Evolutionary conservation across 176 grass and related monocot species (phyloP).

Genomic region (Elaeis guineensis): DNA sequence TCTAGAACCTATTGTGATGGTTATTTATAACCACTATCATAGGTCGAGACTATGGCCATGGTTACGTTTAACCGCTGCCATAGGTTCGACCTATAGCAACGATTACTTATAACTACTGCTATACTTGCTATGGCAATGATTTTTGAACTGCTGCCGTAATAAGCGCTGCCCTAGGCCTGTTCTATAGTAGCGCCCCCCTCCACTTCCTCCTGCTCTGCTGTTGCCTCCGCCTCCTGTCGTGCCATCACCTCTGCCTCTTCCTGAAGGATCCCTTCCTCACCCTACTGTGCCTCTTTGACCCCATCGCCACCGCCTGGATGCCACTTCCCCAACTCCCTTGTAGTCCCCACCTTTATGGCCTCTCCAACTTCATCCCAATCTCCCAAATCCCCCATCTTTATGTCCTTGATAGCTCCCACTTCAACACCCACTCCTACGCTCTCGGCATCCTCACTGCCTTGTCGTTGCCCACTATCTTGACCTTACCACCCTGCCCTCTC

Average conservation of each 20-base stretch:
- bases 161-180: too few species aligned
- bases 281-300: slow-evolving; percentile 62
- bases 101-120: too few species aligned
- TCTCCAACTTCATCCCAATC: slow-evolving; percentile 53
- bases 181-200: slow-evolving; percentile 25
- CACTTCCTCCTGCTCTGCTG: slow-evolving; percentile 56
- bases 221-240: slow-evolving; percentile 46
- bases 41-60: too few species aligned
- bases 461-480: slow-evolving; percentile 45
- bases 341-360: slow-evolving; percentile 55
- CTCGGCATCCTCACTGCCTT: slow-evolving; percentile 54
- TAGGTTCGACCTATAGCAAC: too few species aligned
- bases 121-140: too few species aligned
- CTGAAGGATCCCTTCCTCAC: slow-evolving; percentile 58
- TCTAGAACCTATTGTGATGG: too few species aligned
- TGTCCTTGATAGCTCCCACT: slow-evolving; percentile 63
- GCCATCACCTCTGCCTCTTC: slow-evolving; percentile 67
- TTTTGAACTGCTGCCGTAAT: too few species aligned
- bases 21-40: too few species aligned
- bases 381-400: slow-evolving; percentile 48
- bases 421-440: slow-evolving; percentile 66
- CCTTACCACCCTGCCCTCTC: slow-evolving; percentile 21
- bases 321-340: slow-evolving; percentile 61
- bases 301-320: slow-evolving; percentile 39
- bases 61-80: too few species aligned